phyloP scores from a whole-genome alignment of 2,329 filamentous ascomycete genomes.

The Penicillium sp. region DNA sequence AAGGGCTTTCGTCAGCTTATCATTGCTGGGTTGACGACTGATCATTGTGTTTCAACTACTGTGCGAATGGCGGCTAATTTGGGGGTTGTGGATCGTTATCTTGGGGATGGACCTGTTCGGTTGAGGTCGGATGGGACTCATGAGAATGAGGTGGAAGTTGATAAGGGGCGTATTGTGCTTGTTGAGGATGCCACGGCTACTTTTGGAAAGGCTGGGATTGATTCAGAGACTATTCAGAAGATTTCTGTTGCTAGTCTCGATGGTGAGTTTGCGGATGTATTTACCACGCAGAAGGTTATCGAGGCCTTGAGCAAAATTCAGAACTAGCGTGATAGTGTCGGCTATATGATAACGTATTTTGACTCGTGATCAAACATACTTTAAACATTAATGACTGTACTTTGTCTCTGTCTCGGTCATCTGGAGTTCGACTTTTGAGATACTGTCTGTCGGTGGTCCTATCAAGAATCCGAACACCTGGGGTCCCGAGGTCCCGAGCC shows the following conservation, averaged over 20 bases:
- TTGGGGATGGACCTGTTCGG: conserved; percentile 13
- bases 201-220: conserved; percentile 43
- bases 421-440: too few species aligned
- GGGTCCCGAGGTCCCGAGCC: too few species aligned
- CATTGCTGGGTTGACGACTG: conserved; percentile 47
- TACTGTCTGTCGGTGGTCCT: too few species aligned
- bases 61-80: conserved; percentile 50
- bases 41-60: conserved; percentile 52
- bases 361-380: too few species aligned
- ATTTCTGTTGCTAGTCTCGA: conserved; percentile 47
- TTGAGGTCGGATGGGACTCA: conserved; percentile 21
- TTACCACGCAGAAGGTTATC: conserved; percentile 39
- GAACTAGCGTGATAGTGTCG: background rate
- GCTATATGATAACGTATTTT: too few species aligned
- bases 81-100: conserved; percentile 39
- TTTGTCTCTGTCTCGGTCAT: too few species aligned
- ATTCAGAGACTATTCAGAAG: conserved; percentile 48
- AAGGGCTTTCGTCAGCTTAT: conserved; percentile 40
- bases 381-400: too few species aligned
- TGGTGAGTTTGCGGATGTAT: conserved; percentile 47
- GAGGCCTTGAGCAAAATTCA: conserved; percentile 20
- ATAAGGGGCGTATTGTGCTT: conserved; percentile 40
- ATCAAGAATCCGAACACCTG: too few species aligned
- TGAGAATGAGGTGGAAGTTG: conserved; percentile 18
- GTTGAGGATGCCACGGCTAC: conserved; percentile 50